Evolutionary conservation across 164 flowering plant species (phyloP), one percentile per base, ranked within the genome.

Genomic region (Euptelea pleiosperma): DNA sequence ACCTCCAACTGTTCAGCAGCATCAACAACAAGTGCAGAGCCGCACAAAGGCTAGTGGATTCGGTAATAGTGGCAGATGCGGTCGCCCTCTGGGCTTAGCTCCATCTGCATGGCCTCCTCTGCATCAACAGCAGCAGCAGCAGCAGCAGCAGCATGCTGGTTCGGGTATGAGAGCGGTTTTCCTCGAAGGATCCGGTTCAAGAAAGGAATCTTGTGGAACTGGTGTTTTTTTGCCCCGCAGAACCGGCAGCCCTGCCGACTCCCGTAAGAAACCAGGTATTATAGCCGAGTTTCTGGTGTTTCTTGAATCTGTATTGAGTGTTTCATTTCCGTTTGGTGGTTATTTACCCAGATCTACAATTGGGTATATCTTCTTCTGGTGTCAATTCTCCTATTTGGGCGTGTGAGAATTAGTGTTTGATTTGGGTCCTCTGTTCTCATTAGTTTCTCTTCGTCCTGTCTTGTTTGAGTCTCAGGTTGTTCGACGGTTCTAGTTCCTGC

Each of bases 211-310:
- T 14, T 11, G 65, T 34, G 91, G 87, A 4, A 84, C 85, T 10
- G 91, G 87, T 4, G 85, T 84, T 16, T 84, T 84, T 79, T 62
- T 82, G 64, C 87, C 87, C 2, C 67, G 79, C 34, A 61, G 66
- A 42, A 46, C 19, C 1, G 64, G 69, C n/a, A 69, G 63, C 52
- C 41, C 73, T 2, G 18, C 61, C 1, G 81, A 73, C 14, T 55
- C 63, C 12, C 75, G 73, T 37, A 79, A 76, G 62, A 79, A 79
- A 67, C 49, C 66, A 59, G 76, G 84, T 82, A 60, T 19, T 45
- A 0, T 16, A 15, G 19, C 28, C 8, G 6, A 3, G 18, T 3
- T 10, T 10, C 4, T 33, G 24, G 25, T 10, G n/a, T 39, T 2
- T 0, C 24, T 12, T 42, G n/a, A n/a, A n/a, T n/a, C n/a, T n/a